Conservation (phyloP, 2,329 filamentous ascomycete genomes). For the Penicillium occitanis region DNA sequence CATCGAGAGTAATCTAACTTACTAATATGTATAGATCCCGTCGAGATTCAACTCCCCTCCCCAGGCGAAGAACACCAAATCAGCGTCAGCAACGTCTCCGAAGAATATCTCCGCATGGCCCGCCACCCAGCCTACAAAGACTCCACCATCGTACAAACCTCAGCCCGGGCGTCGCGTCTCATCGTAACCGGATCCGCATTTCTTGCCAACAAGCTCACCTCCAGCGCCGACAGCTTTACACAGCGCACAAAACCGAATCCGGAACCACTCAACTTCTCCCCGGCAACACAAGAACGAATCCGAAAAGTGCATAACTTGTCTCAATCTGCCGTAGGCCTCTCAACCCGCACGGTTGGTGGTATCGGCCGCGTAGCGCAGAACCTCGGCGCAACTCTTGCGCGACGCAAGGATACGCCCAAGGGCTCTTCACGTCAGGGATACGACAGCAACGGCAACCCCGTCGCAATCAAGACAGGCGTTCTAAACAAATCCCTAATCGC, state of each 20-base stretch:
- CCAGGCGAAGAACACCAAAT: conserved; percentile 51
- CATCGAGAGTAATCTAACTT: background rate
- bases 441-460: conserved; percentile 67
- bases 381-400: conserved; percentile 71
- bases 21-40: conserved; percentile 42
- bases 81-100: conserved; percentile 49
- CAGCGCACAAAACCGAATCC: conserved; percentile 73
- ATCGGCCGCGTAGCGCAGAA: conserved; percentile 86
- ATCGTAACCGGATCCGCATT: conserved; percentile 85
- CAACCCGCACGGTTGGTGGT: conserved; percentile 81
- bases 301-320: conserved; percentile 90
- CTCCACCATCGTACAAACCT: conserved; percentile 81
- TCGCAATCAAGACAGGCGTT: conserved; percentile 80
- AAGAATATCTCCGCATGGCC: conserved; percentile 69
- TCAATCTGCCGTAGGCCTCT: conserved; percentile 72
- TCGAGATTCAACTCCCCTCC: conserved; percentile 49
- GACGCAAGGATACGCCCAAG: conserved; percentile 57
- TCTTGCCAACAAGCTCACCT: conserved; percentile 73
- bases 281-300: conserved; percentile 78
- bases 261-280: conserved; percentile 84
- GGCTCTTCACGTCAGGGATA: conserved; percentile 54
- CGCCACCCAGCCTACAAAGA: conserved; percentile 90
- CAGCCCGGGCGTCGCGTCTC: conserved; percentile 81
- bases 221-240: conserved; percentile 76
- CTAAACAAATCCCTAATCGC: conserved; percentile 96